Percentiles rank a stretch among this genome's conserved stretches.
These are phyloP conservation scores for Usnea hakonensis DNA, from an alignment of 495 filamentous ascomycete species.

Conservation along the genomic window DNA sequence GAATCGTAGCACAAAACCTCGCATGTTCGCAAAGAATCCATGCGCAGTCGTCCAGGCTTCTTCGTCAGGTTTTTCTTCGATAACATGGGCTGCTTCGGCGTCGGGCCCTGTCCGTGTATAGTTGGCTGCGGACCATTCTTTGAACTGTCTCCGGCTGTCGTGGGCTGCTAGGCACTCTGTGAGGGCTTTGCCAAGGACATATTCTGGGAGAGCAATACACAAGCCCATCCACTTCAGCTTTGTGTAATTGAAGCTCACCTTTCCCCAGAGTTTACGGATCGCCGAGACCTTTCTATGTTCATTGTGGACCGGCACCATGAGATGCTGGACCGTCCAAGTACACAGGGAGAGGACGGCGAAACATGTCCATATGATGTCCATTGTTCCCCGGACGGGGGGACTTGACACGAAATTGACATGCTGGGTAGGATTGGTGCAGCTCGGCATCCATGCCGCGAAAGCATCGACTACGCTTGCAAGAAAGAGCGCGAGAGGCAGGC, in stretches of 20 bases:
- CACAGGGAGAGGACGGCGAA: conserved; percentile 9
- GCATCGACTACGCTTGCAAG: not conserved
- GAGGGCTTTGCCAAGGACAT: conserved; percentile 8
- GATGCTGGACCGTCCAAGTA: conserved; percentile 16
- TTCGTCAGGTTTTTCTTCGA: not conserved
- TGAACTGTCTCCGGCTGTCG: conserved; percentile 7
- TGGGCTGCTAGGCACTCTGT: conserved; percentile 3
- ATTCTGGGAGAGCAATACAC: conserved; percentile 3
- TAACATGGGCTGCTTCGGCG: not conserved
- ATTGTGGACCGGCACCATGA: not conserved
- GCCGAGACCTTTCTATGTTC: not conserved
- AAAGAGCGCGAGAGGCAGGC: not conserved
- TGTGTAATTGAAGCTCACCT: conserved; percentile 5
- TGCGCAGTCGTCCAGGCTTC: conserved; percentile 5
- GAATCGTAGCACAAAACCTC: conserved; percentile 10
- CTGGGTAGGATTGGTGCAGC: conserved; percentile 8
- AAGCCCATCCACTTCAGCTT: conserved; percentile 13
- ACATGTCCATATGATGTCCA: conserved; percentile 15
- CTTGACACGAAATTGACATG: not conserved
- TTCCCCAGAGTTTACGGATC: not conserved
- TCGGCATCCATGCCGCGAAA: conserved; percentile 4
- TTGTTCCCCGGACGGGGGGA: conserved; percentile 11
- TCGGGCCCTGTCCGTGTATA: not conserved
- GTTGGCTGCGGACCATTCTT: conserved; percentile 4
- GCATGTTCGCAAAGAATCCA: conserved; percentile 12